Evolutionary conservation across 805 yeast genomes (phyloP).

Genomic region (Ogataea methylovora): DNA sequence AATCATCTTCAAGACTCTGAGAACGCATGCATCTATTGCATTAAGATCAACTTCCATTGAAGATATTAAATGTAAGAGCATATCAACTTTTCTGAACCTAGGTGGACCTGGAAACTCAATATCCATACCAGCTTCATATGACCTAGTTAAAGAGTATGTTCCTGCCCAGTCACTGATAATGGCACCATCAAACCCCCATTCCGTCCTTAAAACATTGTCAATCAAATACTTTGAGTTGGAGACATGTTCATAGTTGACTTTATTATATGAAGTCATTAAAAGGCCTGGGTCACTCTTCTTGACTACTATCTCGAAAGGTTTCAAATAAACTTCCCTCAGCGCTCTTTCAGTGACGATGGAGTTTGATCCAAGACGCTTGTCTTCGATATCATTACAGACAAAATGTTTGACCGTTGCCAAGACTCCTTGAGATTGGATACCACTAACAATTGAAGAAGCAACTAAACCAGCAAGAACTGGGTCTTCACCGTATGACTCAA

Average conservation of each 20-base stretch:
- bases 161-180: slow-evolving; percentile 65
- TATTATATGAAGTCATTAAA: slow-evolving; percentile 59
- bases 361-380: slow-evolving; percentile 41
- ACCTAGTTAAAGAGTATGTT: slow-evolving; percentile 36
- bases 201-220: slow-evolving; percentile 39
- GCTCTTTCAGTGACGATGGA: slow-evolving; percentile 51
- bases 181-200: slow-evolving; percentile 52
- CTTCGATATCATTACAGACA: slow-evolving; percentile 58
- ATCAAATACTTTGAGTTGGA: slow-evolving; percentile 38
- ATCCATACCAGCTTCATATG: slow-evolving; percentile 50
- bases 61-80: slow-evolving; percentile 34
- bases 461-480: slow-evolving; percentile 36
- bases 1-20: slow-evolving; percentile 39
- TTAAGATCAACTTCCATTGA: slow-evolving; percentile 32
- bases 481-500: slow-evolving; percentile 37
- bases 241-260: slow-evolving; percentile 53
- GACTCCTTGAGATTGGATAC: slow-evolving; percentile 44
- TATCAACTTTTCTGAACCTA: slow-evolving; percentile 33
- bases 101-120: slow-evolving; percentile 51
- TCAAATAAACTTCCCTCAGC: slow-evolving; percentile 54
- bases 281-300: slow-evolving; percentile 44
- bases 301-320: slow-evolving; percentile 55
- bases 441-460: slow-evolving; percentile 43
- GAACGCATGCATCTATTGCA: slow-evolving; percentile 40
- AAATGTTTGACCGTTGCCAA: slow-evolving; percentile 56